These are phyloP conservation scores for Penicillium longicatenatum DNA, from an alignment of 495 filamentous ascomycete genomes.

Conservation along the genomic window DNA sequence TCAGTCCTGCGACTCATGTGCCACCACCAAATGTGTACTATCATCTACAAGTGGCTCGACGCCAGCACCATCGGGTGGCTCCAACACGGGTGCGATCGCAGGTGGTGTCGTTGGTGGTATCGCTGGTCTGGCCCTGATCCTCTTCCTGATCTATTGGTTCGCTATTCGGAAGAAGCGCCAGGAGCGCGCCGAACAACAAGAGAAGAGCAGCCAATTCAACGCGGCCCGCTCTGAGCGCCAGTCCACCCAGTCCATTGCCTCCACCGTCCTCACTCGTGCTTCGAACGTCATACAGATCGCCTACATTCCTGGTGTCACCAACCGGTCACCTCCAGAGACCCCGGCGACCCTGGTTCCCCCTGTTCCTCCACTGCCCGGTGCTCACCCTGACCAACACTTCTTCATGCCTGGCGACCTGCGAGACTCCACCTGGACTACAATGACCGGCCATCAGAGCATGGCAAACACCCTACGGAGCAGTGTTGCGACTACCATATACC, in stretches of 20 bases:
- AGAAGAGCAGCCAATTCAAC: constrained; percentile 57
- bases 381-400: constrained; percentile 79
- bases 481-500: constrained; percentile 90
- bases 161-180: constrained; percentile 79
- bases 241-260: constrained; percentile 85
- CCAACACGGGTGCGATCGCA: constrained; percentile 78
- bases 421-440: constrained; percentile 78
- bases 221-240: constrained; percentile 78
- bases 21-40: constrained; percentile 59
- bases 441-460: constrained; percentile 63
- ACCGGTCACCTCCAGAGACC: constrained; percentile 79
- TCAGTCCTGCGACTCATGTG: constrained; percentile 58
- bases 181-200: constrained; percentile 50
- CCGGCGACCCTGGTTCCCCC: constrained; percentile 85
- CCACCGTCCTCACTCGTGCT: constrained; percentile 90
- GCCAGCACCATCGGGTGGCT: constrained; percentile 37
- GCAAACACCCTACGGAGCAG: constrained; percentile 67
- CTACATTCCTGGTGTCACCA: constrained; percentile 97
- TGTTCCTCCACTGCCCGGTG: constrained; percentile 86
- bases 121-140: constrained; percentile 64
- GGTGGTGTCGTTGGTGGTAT: constrained; percentile 83
- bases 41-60: constrained; percentile 29
- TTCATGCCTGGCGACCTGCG: constrained; percentile 92
- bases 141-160: constrained; percentile 82
- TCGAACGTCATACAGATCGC: constrained; percentile 99